Percentiles rank a stretch among this genome's conserved stretches.
phyloP scores from a whole-genome alignment of 192 early-diverging fungal species.

The Paraglomus occultum region DNA sequence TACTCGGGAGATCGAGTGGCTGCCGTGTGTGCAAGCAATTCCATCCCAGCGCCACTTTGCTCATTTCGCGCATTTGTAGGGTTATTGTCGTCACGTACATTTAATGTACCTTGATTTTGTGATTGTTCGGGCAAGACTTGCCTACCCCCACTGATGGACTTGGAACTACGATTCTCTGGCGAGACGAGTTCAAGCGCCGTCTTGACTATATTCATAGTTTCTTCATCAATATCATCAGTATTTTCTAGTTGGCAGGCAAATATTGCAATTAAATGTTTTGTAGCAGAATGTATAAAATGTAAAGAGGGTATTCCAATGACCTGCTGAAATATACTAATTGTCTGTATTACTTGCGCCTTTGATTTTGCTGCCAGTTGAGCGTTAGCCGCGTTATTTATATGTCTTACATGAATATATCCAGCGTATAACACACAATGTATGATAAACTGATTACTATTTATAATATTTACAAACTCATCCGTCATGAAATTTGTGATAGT shows the following conservation, averaged over 20 bases:
- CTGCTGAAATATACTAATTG: conserved; percentile 4
- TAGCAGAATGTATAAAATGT: not conserved
- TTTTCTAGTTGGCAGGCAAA: conserved; percentile 9
- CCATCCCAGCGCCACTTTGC: conserved; percentile 1
- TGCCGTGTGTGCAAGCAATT: not conserved
- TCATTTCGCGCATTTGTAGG: not conserved
- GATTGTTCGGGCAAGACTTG: not conserved
- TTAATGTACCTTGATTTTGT: not conserved
- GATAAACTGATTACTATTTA: conserved; percentile 23
- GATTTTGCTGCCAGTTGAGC: not conserved
- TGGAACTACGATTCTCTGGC: not conserved
- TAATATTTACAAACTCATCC: conserved; percentile 12
- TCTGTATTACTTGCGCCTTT: not conserved
- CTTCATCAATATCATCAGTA: not conserved
- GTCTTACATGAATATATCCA: conserved; percentile 17
- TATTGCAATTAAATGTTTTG: conserved; percentile 10
- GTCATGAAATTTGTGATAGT: conserved; percentile 9
- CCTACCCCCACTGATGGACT: not conserved
- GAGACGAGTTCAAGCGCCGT: not conserved
- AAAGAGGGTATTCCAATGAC: not conserved
- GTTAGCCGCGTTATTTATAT: not conserved
- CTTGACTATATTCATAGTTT: not conserved
- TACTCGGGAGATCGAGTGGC: not conserved
- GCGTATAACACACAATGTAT: conserved; percentile 20
- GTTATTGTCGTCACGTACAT: not conserved